A percentile compares a stretch with the other conserved stretches of the same genome.
Evolutionary conservation across 345 rosid genomes (phyloP).

Genomic region (Nasturtium officinale): DNA sequence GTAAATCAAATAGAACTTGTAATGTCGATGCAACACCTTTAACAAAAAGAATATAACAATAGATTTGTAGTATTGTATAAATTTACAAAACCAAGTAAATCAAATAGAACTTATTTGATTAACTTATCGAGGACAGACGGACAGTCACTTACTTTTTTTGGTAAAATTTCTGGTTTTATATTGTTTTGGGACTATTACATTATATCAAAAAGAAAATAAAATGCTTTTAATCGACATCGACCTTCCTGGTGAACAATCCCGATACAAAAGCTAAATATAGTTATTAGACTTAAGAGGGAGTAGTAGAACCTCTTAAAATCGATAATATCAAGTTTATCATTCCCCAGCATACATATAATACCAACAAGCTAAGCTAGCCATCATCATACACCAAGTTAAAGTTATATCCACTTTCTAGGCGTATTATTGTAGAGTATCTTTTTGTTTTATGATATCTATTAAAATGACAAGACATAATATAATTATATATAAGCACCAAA

Average conservation of each 20-base stretch:
- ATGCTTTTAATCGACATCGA: too few species aligned
- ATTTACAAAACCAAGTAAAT: too few species aligned
- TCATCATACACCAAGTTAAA: conserved; percentile 16
- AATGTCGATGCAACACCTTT: background rate
- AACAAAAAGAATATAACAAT: too few species aligned
- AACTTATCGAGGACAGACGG: background rate
- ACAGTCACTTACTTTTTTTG: conserved; percentile 4
- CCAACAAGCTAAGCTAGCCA: background rate
- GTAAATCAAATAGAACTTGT: background rate
- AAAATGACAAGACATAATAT: background rate
- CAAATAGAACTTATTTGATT: too few species aligned
- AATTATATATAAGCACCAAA: conserved; percentile 2
- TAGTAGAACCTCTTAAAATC: too few species aligned
- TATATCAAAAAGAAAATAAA: too few species aligned
- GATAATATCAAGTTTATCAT: conserved; percentile 6
- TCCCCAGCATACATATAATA: conserved; percentile 20
- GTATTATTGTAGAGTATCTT: background rate
- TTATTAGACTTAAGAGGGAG: too few species aligned
- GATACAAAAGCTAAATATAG: too few species aligned
- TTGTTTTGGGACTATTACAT: too few species aligned
- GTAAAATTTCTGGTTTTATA: too few species aligned
- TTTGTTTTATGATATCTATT: background rate
- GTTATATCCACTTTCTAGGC: conserved; percentile 21
- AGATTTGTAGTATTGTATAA: too few species aligned
- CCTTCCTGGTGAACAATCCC: too few species aligned